Percentiles rank a stretch among this genome's conserved stretches.
Evolutionary conservation across 805 yeast species (phyloP).

Genomic region (Wickerhamomyces alni): DNA sequence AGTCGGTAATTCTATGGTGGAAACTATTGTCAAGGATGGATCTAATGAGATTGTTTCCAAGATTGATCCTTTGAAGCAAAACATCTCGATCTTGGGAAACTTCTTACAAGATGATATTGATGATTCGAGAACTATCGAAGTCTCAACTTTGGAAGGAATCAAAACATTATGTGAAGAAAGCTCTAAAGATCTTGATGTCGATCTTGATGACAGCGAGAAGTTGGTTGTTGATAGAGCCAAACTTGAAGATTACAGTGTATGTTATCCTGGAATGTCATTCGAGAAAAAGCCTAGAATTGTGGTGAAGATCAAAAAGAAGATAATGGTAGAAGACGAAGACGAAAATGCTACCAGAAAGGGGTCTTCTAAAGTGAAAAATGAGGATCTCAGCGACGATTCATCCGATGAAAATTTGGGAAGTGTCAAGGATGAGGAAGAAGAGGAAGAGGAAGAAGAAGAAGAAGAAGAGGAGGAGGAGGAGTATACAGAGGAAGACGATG

Average conservation of each 20-base stretch:
- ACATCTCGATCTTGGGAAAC: slow-evolving; percentile 50
- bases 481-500: slow-evolving; percentile 5
- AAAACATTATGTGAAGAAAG: slow-evolving; percentile 16
- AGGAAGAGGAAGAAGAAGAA: slow-evolving; percentile 17
- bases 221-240: slow-evolving; percentile 5
- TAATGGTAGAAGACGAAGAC: slow-evolving; percentile 16
- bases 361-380: slow-evolving; percentile 5
- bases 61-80: slow-evolving; percentile 31
- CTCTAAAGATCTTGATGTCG: slow-evolving; percentile 13
- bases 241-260: slow-evolving; percentile 20
- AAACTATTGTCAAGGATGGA: slow-evolving; percentile 16
- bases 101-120: slow-evolving; percentile 65
- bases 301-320: slow-evolving; percentile 7
- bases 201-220: not conserved
- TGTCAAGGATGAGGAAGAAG: slow-evolving; percentile 12
- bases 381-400: slow-evolving; percentile 30
- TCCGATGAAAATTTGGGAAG: slow-evolving; percentile 5
- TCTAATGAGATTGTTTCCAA: slow-evolving; percentile 5
- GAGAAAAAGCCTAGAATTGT: slow-evolving; percentile 6
- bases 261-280: slow-evolving; percentile 32
- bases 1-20: slow-evolving; percentile 27
- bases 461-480: slow-evolving; percentile 14
- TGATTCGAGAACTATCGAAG: slow-evolving; percentile 56
- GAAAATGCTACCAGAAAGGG: slow-evolving; percentile 13
- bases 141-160: slow-evolving; percentile 46